These are phyloP conservation scores for Zelopaecilomyces penicillatus DNA, from an alignment of 2,329 filamentous ascomycete species.

Conservation along the genomic window DNA sequence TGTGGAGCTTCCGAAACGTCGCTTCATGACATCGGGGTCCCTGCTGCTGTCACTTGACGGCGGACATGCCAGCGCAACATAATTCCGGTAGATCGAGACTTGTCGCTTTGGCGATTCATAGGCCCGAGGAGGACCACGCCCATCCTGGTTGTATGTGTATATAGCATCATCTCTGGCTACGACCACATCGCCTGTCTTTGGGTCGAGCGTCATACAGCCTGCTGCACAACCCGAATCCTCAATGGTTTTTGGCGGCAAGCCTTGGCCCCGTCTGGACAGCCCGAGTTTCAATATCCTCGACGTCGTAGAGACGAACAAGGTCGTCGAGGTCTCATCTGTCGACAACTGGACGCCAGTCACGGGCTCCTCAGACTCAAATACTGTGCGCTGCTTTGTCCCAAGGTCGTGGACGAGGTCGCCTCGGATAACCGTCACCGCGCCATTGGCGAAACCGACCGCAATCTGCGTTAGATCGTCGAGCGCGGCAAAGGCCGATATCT, in stretches of 20 bases:
- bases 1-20: constrained; percentile 64
- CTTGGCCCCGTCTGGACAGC: constrained; percentile 82
- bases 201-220: constrained; percentile 90
- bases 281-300: constrained; percentile 77
- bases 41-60: constrained; percentile 47
- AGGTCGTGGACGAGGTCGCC: constrained; percentile 94
- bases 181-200: constrained; percentile 71
- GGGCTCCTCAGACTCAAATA: constrained; percentile 94
- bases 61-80: constrained; percentile 79
- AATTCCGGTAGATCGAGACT: constrained; percentile 72
- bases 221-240: constrained; percentile 86
- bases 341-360: constrained; percentile 82
- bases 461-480: constrained; percentile 86
- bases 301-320: constrained; percentile 87
- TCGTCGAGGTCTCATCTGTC: constrained; percentile 54
- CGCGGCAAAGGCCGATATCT: constrained; percentile 82
- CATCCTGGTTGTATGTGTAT: constrained; percentile 82
- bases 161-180: constrained; percentile 94
- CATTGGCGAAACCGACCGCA: constrained; percentile 92
- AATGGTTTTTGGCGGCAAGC: constrained; percentile 76
- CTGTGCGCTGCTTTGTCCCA: constrained; percentile 85
- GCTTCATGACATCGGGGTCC: constrained; percentile 51
- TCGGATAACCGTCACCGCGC: constrained; percentile 83
- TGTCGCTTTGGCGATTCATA: constrained; percentile 87
- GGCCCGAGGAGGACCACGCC: constrained; percentile 77